Percentiles rank a stretch among this genome's conserved stretches.
Evolutionary conservation across 805 yeast genomes (phyloP).

Genomic region (Cephaloascus albidus): DNA sequence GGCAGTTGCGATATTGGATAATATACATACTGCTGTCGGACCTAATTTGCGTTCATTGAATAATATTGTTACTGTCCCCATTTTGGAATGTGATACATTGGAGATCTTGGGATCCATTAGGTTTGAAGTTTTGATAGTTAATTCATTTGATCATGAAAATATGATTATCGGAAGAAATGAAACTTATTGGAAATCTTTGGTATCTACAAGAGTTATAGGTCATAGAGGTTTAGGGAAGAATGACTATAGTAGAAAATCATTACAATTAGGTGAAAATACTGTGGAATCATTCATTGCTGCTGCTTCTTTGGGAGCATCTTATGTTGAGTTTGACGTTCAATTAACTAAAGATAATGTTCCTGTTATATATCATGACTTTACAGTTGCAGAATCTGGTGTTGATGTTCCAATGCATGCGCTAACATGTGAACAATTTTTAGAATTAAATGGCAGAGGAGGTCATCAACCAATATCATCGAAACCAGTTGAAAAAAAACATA

Average conservation of each 20-base stretch:
- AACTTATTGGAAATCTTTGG: conserved; percentile 86
- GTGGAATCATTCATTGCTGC: conserved; percentile 94
- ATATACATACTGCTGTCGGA: conserved; percentile 61
- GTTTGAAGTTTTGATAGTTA: conserved; percentile 66
- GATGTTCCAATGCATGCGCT: conserved; percentile 94
- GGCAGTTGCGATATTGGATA: conserved; percentile 66
- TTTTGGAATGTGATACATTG: conserved; percentile 60
- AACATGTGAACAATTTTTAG: conserved; percentile 81
- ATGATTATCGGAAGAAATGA: conserved; percentile 60
- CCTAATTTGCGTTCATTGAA: conserved; percentile 56
- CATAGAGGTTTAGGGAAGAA: conserved; percentile 95
- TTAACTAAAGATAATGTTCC: conserved; percentile 86
- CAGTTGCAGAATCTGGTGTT: conserved; percentile 91
- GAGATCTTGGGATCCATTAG: conserved; percentile 70
- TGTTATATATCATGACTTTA: conserved; percentile 88
- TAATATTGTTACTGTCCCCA: conserved; percentile 61
- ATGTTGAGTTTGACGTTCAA: conserved; percentile 95
- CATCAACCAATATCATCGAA: no score
- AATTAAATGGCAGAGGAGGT: conserved; percentile 26
- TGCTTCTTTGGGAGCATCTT: conserved; percentile 91
- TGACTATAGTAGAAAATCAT: conserved; percentile 55
- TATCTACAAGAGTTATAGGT: conserved; percentile 86
- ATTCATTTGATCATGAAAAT: conserved; percentile 63
- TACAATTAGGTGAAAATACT: conserved; percentile 93
- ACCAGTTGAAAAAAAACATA: conserved; percentile 11